Percentiles rank a stretch among this genome's conserved stretches.
These are phyloP conservation scores for Cucumis melo DNA, from an alignment of 306 rosid species.

Conservation along the genomic window DNA sequence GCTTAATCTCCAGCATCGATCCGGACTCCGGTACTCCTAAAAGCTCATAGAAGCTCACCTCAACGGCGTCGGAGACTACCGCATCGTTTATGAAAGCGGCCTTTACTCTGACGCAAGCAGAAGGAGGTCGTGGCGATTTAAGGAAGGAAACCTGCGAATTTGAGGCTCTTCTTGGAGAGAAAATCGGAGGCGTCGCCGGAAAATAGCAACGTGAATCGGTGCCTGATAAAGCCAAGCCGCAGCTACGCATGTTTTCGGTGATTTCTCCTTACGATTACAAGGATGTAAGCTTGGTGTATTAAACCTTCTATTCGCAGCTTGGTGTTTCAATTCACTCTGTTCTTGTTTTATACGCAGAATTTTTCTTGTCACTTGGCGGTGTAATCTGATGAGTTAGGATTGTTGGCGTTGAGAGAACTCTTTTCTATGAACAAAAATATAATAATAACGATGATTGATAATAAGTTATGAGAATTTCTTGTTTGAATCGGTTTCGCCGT, in stretches of 20 bases:
- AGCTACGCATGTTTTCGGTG: slow-evolving; percentile 24
- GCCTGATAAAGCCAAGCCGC: slow-evolving; percentile 23
- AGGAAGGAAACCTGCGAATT: not conserved
- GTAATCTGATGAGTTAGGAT: no score
- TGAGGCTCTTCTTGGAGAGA: slow-evolving; percentile 1
- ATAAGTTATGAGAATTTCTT: not conserved
- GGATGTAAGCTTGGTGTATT: no score
- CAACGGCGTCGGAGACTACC: slow-evolving; percentile 7
- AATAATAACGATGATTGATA: no score
- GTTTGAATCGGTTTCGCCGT: not conserved
- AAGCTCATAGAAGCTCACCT: slow-evolving; percentile 49
- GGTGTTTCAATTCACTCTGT: no score
- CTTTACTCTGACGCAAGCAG: slow-evolving; percentile 12
- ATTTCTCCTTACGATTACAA: no score
- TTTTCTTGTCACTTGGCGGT: no score
- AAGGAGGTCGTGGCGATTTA: slow-evolving; percentile 12
- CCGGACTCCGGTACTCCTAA: slow-evolving; percentile 59
- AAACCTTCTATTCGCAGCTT: no score
- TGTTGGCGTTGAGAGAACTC: no score
- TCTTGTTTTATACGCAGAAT: no score
- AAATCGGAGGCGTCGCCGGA: slow-evolving; percentile 9
- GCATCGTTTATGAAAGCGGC: slow-evolving; percentile 30
- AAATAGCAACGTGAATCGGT: slow-evolving; percentile 39
- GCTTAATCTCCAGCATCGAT: slow-evolving; percentile 59
- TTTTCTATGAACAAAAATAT: no score